These are phyloP conservation scores for Telfairia occidentalis DNA, from an alignment of 331 rosid genomes.

Conservation along the genomic window DNA sequence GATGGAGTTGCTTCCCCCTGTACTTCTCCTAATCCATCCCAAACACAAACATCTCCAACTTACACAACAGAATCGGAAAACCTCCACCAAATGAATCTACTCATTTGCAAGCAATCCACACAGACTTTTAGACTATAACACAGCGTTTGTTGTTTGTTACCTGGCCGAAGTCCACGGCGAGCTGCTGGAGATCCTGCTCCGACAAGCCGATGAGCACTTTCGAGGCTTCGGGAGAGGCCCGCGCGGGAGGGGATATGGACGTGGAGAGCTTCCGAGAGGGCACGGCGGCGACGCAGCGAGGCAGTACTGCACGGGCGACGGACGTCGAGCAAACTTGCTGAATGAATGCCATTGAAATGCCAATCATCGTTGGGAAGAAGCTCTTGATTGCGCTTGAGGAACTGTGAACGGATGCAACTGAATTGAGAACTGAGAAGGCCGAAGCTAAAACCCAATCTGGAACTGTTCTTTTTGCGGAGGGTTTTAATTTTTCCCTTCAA, in stretches of 20 bases:
- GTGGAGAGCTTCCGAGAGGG: slow-evolving; percentile 24
- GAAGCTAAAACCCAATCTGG: background rate
- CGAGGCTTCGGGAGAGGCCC: slow-evolving; percentile 24
- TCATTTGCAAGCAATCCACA: background rate
- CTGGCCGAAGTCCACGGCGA: slow-evolving; percentile 62
- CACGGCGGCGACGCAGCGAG: slow-evolving; percentile 22
- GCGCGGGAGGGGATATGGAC: slow-evolving; percentile 17
- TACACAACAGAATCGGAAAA: background rate
- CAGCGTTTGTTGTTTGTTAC: slow-evolving; percentile 21
- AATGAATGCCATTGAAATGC: slow-evolving; percentile 46
- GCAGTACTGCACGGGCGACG: slow-evolving; percentile 38
- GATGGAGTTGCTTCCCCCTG: slow-evolving; percentile 86
- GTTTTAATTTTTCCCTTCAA: background rate
- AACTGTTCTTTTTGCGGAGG: background rate
- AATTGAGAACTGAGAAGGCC: background rate
- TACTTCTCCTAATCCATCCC: slow-evolving; percentile 41
- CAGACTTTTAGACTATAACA: background rate
- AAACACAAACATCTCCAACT: slow-evolving; percentile 3
- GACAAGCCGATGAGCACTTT: slow-evolving; percentile 80
- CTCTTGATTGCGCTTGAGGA: background rate
- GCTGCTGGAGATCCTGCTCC: slow-evolving; percentile 62
- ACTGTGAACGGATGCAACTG: background rate
- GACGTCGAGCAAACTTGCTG: slow-evolving; percentile 51
- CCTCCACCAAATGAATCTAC: background rate
- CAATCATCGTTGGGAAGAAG: slow-evolving; percentile 20